Evolutionary conservation across 306 rosid genomes (phyloP), one percentile per base, ranked within the genome.

Genomic region (Lablab purpureus): DNA sequence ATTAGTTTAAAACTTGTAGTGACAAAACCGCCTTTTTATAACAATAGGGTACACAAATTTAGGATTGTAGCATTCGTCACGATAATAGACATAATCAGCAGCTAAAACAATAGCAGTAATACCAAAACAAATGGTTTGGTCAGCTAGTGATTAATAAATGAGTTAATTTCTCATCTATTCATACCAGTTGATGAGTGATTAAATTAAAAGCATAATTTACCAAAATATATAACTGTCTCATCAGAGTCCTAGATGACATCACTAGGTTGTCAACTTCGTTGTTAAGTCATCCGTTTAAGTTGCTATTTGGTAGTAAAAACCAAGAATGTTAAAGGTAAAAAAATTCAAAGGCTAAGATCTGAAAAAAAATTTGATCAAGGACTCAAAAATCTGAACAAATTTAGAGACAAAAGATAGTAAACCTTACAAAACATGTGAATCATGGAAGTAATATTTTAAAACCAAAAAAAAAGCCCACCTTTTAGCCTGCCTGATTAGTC

Each of bases 401-500:
- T 34, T 34, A 34, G 8, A 34, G 8, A 5, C 1, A 34, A 34
- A 34, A 34, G 40, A 34, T 34, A 34, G 40, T 0, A 34, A 34
- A 5, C 7, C 40, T 34, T 58, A 70, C 12, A 46, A 59, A 75
- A 36, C 13, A 32, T 74, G 60, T 56, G 17, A 71, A 70, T 76
- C 74, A 50, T 30, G 56, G 52, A 63, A 40, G 68, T 66, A 40
- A 32, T 22, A 36, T 43, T 75, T 70, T 0, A 49, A 5, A 50
- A 40, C 74, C 64, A 74, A 63, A 32, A 13, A 52, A 23, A 54
- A 54, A 21, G 0, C 62, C 63, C 22, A 71, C 23, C 69, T 25
- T 62, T 54, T 71, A 58, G 46, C 55, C 78, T 52, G 73, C 79
- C 71, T 64, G 71, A n/a, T n/a, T n/a, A n/a, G n/a, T n/a, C n/a